Evolutionary conservation across 306 rosid genomes (phyloP).

Genomic region (Styphnolobium japonicum): DNA sequence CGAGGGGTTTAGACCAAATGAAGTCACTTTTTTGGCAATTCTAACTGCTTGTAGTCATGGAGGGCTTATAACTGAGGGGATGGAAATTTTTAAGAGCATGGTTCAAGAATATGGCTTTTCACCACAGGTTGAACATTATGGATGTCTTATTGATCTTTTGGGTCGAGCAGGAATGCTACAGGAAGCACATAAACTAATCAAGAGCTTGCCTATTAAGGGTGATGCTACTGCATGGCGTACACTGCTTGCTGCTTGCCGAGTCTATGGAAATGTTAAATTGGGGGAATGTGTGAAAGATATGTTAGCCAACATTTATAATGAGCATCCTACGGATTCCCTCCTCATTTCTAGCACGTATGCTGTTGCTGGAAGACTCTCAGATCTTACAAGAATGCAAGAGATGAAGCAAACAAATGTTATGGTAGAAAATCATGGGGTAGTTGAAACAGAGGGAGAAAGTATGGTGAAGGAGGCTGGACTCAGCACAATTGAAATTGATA

Average conservation of each 20-base stretch:
- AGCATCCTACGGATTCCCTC: constrained; percentile 68
- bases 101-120: constrained; percentile 47
- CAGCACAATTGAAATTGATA: constrained; percentile 57
- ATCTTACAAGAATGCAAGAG: constrained; percentile 37
- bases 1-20: constrained; percentile 60
- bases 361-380: constrained; percentile 63
- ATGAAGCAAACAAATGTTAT: constrained; percentile 27
- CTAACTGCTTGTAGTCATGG: constrained; percentile 74
- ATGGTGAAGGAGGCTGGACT: constrained; percentile 53
- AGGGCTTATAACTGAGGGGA: constrained; percentile 60
- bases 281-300: constrained; percentile 52
- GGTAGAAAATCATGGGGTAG: constrained; percentile 10
- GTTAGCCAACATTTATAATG: constrained; percentile 38
- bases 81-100: constrained; percentile 53
- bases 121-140: constrained; percentile 67
- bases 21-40: constrained; percentile 60
- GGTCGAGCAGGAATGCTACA: constrained; percentile 74
- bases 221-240: constrained; percentile 76
- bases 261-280: constrained; percentile 54
- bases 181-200: constrained; percentile 62
- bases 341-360: constrained; percentile 64
- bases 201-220: constrained; percentile 51
- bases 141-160: constrained; percentile 67
- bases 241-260: constrained; percentile 68
- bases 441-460: constrained; percentile 24